Evolutionary conservation across 805 yeast genomes (phyloP), one percentile per base, ranked within the genome.

Genomic region (Cyberlindnera maclurae): DNA sequence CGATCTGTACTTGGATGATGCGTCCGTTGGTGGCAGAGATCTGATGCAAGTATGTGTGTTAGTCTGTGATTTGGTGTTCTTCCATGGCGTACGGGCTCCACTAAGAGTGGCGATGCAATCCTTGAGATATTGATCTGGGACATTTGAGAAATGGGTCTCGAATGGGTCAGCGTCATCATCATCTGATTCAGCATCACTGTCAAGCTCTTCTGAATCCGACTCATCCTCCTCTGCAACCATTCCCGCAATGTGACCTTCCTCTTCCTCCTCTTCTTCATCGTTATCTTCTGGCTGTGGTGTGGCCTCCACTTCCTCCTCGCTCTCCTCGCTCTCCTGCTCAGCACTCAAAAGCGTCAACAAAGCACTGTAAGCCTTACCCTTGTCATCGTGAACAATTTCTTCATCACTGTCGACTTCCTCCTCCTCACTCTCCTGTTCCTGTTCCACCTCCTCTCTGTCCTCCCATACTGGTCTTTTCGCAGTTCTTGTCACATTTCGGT

Each of bases 71-170:
- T 57, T 54, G 31, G 34, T 16, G 62, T 50, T 51, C n/a, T 24
- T 48, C 58, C 58, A 46, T 11, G 43, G 44, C 49, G 56, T 15
- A 27, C 47, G 36, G 28, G 39, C 47, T n/a, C 50, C 45, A 1
- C 52, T 43, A 17, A 70, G 56, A 0, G 57, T 54, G 8, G 44
- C 38, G 15, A 60, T 64, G 15, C 72, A 53, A 10, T 59, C 57
- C 2, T 70, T 71, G 4, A 71, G 58, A 15, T 44, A 46, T 3
- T 42, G 28, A 29, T 62, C 64, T 3, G 61, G 33, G 10, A 73
- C 64, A 15, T 65, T 61, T 34, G 79, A 81, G 59, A 82, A 89
- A 57, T 89, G 97, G 11, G 62, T 53, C 44, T 83, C 84, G 50
- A 84, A 88, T 0, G 95, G 85, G 60, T 90, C 96, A 7, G 60